Percentiles rank a stretch among this genome's conserved stretches.
These are phyloP conservation scores for Cladosporium halotolerans DNA, from an alignment of 2,329 filamentous ascomycete species.

Conservation along the genomic window DNA sequence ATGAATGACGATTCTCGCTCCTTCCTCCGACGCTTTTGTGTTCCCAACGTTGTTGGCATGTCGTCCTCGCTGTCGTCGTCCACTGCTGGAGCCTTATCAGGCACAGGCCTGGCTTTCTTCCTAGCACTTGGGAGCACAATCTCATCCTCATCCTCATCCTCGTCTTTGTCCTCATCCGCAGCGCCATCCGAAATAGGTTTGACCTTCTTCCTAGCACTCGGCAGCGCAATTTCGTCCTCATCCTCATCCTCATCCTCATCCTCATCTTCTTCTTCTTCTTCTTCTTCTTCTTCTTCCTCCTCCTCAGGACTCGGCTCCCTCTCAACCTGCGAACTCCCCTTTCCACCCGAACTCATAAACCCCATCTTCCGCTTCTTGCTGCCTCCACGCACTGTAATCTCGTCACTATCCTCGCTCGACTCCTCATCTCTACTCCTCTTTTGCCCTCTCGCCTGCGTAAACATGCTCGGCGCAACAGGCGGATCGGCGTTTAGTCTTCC, in stretches of 20 bases:
- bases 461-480: slow-evolving; percentile 17
- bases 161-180: not conserved
- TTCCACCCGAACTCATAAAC: slow-evolving; percentile 4
- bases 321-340: slow-evolving; percentile 13
- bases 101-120: not conserved
- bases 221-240: slow-evolving; percentile 9
- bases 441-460: slow-evolving; percentile 19
- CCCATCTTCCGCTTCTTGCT: slow-evolving; percentile 2
- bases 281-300: slow-evolving; percentile 4
- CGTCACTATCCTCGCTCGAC: slow-evolving; percentile 20
- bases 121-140: slow-evolving; percentile 3
- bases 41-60: slow-evolving; percentile 26
- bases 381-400: slow-evolving; percentile 12
- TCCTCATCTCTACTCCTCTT: slow-evolving; percentile 7
- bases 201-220: slow-evolving; percentile 13
- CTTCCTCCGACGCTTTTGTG: slow-evolving; percentile 17
- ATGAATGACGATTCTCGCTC: slow-evolving; percentile 20
- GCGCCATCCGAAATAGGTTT: no score
- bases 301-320: not conserved
- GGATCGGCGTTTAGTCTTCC: slow-evolving; percentile 5
- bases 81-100: slow-evolving; percentile 10
- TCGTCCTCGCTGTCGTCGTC: slow-evolving; percentile 23
- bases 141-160: slow-evolving; percentile 10
- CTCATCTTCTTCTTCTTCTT: slow-evolving; percentile 12
- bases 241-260: slow-evolving; percentile 11